Conservation (phyloP, 371 early-diverging fungal species). For the Actinomortierella wolfii region DNA sequence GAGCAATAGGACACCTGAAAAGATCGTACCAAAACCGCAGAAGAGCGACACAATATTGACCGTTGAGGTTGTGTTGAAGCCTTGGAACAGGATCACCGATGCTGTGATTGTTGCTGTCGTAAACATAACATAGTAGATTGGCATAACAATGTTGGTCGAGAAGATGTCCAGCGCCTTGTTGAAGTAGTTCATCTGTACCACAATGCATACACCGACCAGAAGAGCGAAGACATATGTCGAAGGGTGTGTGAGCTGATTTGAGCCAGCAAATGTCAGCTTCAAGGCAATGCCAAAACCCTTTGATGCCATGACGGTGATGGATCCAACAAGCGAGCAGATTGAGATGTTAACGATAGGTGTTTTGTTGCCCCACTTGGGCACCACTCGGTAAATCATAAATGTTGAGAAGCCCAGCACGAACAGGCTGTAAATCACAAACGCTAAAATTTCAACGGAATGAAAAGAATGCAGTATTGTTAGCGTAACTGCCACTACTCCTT, state of each 20-base stretch:
- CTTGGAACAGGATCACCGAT: constrained; percentile 86
- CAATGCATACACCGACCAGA: constrained; percentile 79
- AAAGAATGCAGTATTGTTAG: background rate
- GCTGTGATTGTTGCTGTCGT: constrained; percentile 91
- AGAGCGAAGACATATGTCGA: constrained; percentile 87
- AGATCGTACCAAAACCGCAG: constrained; percentile 89
- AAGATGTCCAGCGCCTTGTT: constrained; percentile 94
- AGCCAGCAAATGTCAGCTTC: constrained; percentile 87
- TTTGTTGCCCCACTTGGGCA: constrained; percentile 77
- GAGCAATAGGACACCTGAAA: constrained; percentile 87
- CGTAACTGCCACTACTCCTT: too few relatives aligned
- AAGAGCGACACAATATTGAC: constrained; percentile 84
- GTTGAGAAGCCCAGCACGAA: constrained; percentile 63
- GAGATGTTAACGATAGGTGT: constrained; percentile 86
- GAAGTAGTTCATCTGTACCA: constrained; percentile 95
- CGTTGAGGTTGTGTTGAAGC: constrained; percentile 75
- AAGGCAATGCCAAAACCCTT: constrained; percentile 93
- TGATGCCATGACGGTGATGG: constrained; percentile 87
- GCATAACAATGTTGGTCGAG: constrained; percentile 87
- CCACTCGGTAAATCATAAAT: constrained; percentile 81
- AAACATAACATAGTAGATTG: constrained; percentile 93
- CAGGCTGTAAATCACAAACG: constrained; percentile 80
- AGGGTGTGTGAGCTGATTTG: constrained; percentile 86
- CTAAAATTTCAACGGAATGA: constrained; percentile 29
- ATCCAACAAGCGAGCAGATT: constrained; percentile 90